These are phyloP conservation scores for Rugonectria rugulosa DNA, from an alignment of 2,329 filamentous ascomycete genomes.

Conservation along the genomic window DNA sequence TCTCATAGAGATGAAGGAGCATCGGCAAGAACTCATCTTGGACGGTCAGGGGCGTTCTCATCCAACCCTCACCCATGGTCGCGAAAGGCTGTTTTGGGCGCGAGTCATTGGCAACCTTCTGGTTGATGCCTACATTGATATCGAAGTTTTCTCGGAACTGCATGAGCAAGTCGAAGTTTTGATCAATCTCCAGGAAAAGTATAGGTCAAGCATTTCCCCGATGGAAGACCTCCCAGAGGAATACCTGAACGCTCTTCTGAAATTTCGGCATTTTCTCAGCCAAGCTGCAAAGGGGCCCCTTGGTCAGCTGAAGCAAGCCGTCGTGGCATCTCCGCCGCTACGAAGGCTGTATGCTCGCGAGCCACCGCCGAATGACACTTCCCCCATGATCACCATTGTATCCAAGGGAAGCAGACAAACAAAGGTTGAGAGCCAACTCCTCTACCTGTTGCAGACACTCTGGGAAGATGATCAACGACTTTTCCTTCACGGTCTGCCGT, in stretches of 20 bases:
- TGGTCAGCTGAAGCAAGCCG: constrained; percentile 26
- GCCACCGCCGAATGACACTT: constrained; percentile 28
- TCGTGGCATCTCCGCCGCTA: constrained; percentile 51
- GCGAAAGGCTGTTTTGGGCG: constrained; percentile 46
- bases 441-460: constrained; percentile 48
- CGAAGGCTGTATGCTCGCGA: constrained; percentile 44
- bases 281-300: constrained; percentile 43
- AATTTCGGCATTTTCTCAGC: constrained; percentile 47
- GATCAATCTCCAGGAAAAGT: constrained; percentile 42
- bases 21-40: constrained; percentile 53
- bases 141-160: constrained; percentile 51
- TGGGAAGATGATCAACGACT: constrained; percentile 46
- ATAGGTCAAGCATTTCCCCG: constrained; percentile 41
- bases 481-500: constrained; percentile 43
- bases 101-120: constrained; percentile 47
- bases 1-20: constrained; percentile 53
- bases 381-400: constrained; percentile 32
- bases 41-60: constrained; percentile 46
- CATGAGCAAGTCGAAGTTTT: constrained; percentile 40
- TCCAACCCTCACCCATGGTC: constrained; percentile 20
- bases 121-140: constrained; percentile 40
- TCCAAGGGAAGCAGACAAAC: constrained; percentile 30
- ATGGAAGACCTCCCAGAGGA: constrained; percentile 40
- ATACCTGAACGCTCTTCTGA: constrained; percentile 49
- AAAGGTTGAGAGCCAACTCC: constrained; percentile 37